phyloP scores from a whole-genome alignment of 139 green algal genomes.

The Asterochloris erici region DNA sequence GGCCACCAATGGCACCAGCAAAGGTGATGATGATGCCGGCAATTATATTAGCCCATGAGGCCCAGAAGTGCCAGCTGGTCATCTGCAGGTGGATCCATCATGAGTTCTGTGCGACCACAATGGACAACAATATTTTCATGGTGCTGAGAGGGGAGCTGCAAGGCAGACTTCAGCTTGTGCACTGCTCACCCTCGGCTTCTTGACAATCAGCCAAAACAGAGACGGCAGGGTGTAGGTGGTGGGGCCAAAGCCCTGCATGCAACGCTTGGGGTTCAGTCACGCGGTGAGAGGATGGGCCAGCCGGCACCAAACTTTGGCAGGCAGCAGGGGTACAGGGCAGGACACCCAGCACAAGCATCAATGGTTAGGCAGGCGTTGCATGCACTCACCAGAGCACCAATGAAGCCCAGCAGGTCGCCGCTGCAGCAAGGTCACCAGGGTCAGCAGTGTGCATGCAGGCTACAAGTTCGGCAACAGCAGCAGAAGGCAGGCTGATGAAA shows the following conservation, averaged over 20 bases:
- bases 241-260: constrained; percentile 6
- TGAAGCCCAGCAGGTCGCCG: constrained; percentile 22
- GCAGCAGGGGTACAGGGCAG: too few species aligned
- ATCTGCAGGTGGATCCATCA: background rate
- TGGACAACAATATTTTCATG: too few species aligned
- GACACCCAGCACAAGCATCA: too few species aligned
- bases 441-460: background rate
- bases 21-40: constrained; percentile 18
- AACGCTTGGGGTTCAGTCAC: background rate
- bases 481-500: too few species aligned
- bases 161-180: too few species aligned
- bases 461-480: background rate
- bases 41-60: constrained; percentile 24
- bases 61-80: constrained; percentile 20
- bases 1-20: constrained; percentile 16
- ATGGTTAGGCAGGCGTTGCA: too few species aligned
- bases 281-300: background rate
- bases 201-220: constrained; percentile 21
- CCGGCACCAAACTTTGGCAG: too few species aligned
- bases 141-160: too few species aligned
- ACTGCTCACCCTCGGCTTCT: constrained; percentile 6
- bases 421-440: background rate
- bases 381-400: constrained; percentile 19
- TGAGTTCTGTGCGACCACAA: too few species aligned
- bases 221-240: constrained; percentile 27